These are phyloP conservation scores for Aspergillus nanangensis DNA, from an alignment of 495 filamentous ascomycete genomes.

Conservation along the genomic window DNA sequence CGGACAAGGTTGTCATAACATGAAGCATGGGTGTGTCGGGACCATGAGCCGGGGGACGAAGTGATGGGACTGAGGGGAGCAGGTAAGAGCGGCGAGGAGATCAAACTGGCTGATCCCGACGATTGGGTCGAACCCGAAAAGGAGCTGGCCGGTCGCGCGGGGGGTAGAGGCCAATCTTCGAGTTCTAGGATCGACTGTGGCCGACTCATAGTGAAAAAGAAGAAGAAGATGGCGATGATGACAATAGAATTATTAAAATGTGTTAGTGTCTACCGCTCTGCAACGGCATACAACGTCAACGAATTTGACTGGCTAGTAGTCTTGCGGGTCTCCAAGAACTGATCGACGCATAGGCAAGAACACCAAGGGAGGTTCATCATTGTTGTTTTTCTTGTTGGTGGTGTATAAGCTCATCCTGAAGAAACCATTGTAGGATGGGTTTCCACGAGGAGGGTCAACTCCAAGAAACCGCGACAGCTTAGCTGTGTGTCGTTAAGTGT, in stretches of 20 bases:
- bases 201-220: constrained; percentile 22
- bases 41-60: constrained; percentile 28
- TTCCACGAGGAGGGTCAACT: no score
- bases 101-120: constrained; percentile 32
- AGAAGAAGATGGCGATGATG: neutral
- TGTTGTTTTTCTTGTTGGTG: neutral
- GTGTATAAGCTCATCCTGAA: constrained; percentile 1
- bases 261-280: no score
- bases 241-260: no score
- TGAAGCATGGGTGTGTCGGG: constrained; percentile 29
- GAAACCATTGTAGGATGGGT: constrained; percentile 4
- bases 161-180: constrained; percentile 34
- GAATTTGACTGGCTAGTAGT: constrained; percentile 10
- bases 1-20: constrained; percentile 35
- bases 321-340: constrained; percentile 16
- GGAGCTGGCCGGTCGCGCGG: constrained; percentile 31
- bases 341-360: constrained; percentile 15
- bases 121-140: constrained; percentile 38
- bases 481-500: no score
- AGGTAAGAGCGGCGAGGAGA: constrained; percentile 20
- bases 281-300: no score
- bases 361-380: neutral
- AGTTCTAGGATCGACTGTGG: constrained; percentile 18
- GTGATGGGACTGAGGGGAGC: constrained; percentile 22
- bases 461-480: no score